Evolutionary conservation across 805 yeast species (phyloP).

Genomic region (Metschnikowia lachancei): DNA sequence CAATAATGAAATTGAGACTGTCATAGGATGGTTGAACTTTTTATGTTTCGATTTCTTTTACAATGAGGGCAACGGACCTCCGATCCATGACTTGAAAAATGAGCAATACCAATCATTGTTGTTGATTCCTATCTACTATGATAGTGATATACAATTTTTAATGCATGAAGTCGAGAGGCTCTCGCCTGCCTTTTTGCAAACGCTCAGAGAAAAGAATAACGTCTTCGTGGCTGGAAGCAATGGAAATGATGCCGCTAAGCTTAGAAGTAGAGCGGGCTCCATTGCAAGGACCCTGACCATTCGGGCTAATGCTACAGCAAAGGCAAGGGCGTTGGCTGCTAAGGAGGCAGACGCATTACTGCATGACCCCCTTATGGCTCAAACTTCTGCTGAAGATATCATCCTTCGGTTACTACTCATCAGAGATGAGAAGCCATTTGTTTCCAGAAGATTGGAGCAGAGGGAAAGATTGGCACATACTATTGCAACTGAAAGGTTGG

Average conservation of each 20-base stretch:
- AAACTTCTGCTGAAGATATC: slow-evolving; percentile 57
- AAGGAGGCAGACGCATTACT: slow-evolving; percentile 21
- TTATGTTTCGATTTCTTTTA: slow-evolving; percentile 74
- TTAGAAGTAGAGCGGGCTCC: slow-evolving; percentile 41
- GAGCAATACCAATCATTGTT: slow-evolving; percentile 62
- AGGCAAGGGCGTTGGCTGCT: slow-evolving; percentile 43
- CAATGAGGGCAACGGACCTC: slow-evolving; percentile 79
- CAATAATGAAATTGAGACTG: slow-evolving; percentile 59
- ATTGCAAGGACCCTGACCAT: slow-evolving; percentile 65
- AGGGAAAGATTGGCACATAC: slow-evolving; percentile 58
- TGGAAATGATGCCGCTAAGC: slow-evolving; percentile 13
- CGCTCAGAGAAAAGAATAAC: slow-evolving; percentile 48
- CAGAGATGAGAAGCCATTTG: slow-evolving; percentile 59
- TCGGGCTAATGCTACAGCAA: slow-evolving; percentile 66
- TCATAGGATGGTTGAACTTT: slow-evolving; percentile 66
- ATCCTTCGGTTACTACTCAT: slow-evolving; percentile 69
- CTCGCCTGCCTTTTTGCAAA: slow-evolving; percentile 51
- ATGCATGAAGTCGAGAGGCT: slow-evolving; percentile 58
- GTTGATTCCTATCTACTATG: slow-evolving; percentile 64
- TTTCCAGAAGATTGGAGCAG: slow-evolving; percentile 56
- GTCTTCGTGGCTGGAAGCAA: slow-evolving; percentile 21
- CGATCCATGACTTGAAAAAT: slow-evolving; percentile 59
- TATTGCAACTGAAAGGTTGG: slow-evolving; percentile 51
- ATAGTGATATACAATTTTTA: slow-evolving; percentile 45
- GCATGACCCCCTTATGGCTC: slow-evolving; percentile 39